Evolutionary conservation across 768 basidiomycete genomes (phyloP).

Genomic region (Macrolepiota fuliginosa): DNA sequence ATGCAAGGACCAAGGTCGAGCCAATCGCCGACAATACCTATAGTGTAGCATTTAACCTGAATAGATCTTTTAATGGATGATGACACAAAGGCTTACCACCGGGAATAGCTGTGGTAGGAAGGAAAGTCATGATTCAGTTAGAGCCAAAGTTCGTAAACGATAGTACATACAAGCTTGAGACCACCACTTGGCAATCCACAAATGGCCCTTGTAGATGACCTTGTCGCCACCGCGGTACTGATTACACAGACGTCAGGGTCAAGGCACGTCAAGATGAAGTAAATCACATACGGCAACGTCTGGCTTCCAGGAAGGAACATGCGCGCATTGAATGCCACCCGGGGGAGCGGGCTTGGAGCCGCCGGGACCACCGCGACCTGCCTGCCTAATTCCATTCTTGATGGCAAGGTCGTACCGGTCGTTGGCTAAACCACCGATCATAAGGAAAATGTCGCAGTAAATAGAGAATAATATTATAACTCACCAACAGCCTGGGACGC

Average conservation of each 20-base stretch:
- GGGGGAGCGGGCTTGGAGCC: conserved; percentile 17
- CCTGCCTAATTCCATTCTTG: conserved; percentile 36
- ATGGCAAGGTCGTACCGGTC: conserved; percentile 37
- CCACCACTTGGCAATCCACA: conserved; percentile 54
- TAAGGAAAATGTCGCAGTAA: not conserved
- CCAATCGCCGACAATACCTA: conserved; percentile 32
- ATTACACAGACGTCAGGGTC: not conserved
- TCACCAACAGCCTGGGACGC: conserved; percentile 37
- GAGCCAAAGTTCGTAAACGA: not conserved
- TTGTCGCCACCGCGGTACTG: conserved; percentile 43
- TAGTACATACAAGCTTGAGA: conserved; percentile 31
- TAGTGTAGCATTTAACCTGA: not conserved
- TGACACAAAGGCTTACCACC: conserved; percentile 22
- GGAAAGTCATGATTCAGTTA: not conserved
- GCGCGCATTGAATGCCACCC: conserved; percentile 32
- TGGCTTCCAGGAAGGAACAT: conserved; percentile 39
- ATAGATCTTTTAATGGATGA: not conserved
- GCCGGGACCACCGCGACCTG: conserved; percentile 16
- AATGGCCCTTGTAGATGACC: conserved; percentile 37
- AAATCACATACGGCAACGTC: conserved; percentile 36
- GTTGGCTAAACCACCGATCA: conserved; percentile 26
- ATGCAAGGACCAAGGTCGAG: conserved; percentile 29
- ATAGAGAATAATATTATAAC: not conserved
- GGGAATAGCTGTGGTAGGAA: conserved; percentile 21
- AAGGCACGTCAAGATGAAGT: conserved; percentile 23